These are phyloP conservation scores for Aspergillus sergii DNA, from an alignment of 2,329 filamentous ascomycete genomes.

Conservation along the genomic window DNA sequence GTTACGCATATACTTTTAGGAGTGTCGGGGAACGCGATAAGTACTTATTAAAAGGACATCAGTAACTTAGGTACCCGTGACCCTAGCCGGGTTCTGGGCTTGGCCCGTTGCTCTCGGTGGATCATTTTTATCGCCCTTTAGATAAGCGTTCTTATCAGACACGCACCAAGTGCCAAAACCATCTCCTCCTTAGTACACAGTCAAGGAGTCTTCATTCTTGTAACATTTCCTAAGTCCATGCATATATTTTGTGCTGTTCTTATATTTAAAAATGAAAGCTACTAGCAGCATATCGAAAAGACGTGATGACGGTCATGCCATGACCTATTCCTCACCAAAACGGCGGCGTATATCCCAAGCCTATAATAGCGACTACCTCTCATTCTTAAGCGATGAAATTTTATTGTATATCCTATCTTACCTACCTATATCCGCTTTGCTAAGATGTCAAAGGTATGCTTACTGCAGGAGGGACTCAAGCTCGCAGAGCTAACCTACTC, in stretches of 20 bases:
- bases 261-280: not conserved
- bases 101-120: not conserved
- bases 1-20: not conserved
- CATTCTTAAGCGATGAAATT: conserved; percentile 81
- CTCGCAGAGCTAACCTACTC: not conserved
- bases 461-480: not conserved
- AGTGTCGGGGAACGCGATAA: not conserved
- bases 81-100: not conserved
- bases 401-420: conserved; percentile 80
- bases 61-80: not conserved
- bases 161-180: not conserved
- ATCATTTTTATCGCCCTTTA: not conserved
- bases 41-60: not conserved
- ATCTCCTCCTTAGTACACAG: not conserved
- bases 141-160: conserved; percentile 9
- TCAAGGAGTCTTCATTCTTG: not conserved
- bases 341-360: conserved; percentile 37
- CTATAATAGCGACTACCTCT: conserved; percentile 61
- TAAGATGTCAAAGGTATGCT: conserved; percentile 61
- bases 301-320: conserved; percentile 18
- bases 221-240: not conserved
- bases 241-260: not conserved
- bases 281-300: conserved; percentile 38
- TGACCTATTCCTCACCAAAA: conserved; percentile 44
- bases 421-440: conserved; percentile 69